A percentile compares a stretch with the other conserved stretches of the same genome.
Evolutionary conservation across 805 yeast species (phyloP).

Genomic region (Suhomyces pyralidae): DNA sequence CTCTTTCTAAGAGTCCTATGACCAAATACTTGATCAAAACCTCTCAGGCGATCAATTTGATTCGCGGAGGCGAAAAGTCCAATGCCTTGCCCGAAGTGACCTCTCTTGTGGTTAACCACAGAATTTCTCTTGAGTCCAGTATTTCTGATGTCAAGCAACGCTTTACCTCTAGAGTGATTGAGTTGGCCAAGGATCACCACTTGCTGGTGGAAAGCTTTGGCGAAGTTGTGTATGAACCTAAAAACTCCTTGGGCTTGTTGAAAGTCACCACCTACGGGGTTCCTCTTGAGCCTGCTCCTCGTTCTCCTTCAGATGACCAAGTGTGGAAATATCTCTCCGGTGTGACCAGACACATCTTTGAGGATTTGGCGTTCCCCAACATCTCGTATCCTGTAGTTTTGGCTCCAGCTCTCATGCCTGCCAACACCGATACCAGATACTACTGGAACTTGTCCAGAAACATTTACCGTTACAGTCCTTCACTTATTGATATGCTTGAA

Average conservation of each 20-base stretch:
- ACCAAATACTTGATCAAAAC: slow-evolving; percentile 30
- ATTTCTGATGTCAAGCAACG: slow-evolving; percentile 20
- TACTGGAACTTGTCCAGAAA: slow-evolving; percentile 56
- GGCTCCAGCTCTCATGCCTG: slow-evolving; percentile 53
- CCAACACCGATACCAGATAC: slow-evolving; percentile 60
- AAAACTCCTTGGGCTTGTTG: slow-evolving; percentile 14
- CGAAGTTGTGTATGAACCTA: slow-evolving; percentile 12
- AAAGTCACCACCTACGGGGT: slow-evolving; percentile 10
- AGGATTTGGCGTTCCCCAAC: slow-evolving; percentile 46
- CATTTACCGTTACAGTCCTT: slow-evolving; percentile 49
- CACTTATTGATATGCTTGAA: slow-evolving; percentile 11
- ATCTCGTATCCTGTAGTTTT: slow-evolving; percentile 27
- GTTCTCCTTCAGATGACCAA: slow-evolving; percentile 31
- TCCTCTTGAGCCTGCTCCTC: slow-evolving; percentile 44
- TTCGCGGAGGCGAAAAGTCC: slow-evolving; percentile 37
- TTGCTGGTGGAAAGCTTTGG: slow-evolving; percentile 24
- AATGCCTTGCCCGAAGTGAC: slow-evolving; percentile 40
- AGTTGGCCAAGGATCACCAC: slow-evolving; percentile 25
- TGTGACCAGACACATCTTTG: slow-evolving; percentile 58
- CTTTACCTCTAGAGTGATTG: slow-evolving; percentile 20
- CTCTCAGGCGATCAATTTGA: slow-evolving; percentile 33
- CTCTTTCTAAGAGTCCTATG: slow-evolving; percentile 15
- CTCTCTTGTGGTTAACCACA: slow-evolving; percentile 29
- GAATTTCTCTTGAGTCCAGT: slow-evolving; percentile 30
- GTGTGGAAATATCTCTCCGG: slow-evolving; percentile 49